These are phyloP conservation scores for Gaultheria prostrata DNA, from an alignment of 148 eudicot genomes.

Conservation along the genomic window DNA sequence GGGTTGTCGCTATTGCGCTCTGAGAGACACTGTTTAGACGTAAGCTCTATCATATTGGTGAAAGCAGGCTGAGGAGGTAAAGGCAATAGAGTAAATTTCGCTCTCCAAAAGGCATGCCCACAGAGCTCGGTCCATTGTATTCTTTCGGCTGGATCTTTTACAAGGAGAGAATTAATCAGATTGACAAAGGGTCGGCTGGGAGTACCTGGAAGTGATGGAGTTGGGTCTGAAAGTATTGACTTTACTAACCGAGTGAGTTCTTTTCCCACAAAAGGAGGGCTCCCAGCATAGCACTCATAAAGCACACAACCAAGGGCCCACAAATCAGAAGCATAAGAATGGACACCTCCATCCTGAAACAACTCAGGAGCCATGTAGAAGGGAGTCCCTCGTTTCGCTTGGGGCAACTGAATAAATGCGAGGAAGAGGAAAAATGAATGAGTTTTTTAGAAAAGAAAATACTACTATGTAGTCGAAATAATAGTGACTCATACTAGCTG, in stretches of 20 bases:
- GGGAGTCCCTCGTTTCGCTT: slow-evolving; percentile 96
- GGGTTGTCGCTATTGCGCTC: slow-evolving; percentile 68
- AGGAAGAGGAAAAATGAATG: slow-evolving; percentile 13
- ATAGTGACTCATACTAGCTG: background rate
- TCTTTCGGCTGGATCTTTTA: slow-evolving; percentile 95
- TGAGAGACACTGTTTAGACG: slow-evolving; percentile 53
- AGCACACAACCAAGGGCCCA: slow-evolving; percentile 99
- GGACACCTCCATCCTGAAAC: slow-evolving; percentile 96
- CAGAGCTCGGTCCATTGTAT: slow-evolving; percentile 90
- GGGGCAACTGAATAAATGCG: slow-evolving; percentile 66
- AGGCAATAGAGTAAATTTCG: slow-evolving; percentile 41
- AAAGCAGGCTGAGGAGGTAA: slow-evolving; percentile 91
- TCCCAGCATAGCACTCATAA: slow-evolving; percentile 84
- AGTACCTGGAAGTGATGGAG: slow-evolving; percentile 82
- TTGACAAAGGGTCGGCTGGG: slow-evolving; percentile 81
- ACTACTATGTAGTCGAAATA: background rate
- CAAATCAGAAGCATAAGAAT: slow-evolving; percentile 92
- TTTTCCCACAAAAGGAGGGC: slow-evolving; percentile 85
- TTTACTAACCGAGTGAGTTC: slow-evolving; percentile 82
- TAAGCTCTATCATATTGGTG: slow-evolving; percentile 63
- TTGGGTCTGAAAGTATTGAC: slow-evolving; percentile 84
- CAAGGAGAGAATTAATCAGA: slow-evolving; percentile 77
- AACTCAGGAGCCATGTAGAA: slow-evolving; percentile 99
- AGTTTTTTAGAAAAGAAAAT: background rate
- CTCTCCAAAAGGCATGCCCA: slow-evolving; percentile 81